Evolutionary conservation across 495 filamentous ascomycete species (phyloP).

Genomic region (Talaromyces ruber): DNA sequence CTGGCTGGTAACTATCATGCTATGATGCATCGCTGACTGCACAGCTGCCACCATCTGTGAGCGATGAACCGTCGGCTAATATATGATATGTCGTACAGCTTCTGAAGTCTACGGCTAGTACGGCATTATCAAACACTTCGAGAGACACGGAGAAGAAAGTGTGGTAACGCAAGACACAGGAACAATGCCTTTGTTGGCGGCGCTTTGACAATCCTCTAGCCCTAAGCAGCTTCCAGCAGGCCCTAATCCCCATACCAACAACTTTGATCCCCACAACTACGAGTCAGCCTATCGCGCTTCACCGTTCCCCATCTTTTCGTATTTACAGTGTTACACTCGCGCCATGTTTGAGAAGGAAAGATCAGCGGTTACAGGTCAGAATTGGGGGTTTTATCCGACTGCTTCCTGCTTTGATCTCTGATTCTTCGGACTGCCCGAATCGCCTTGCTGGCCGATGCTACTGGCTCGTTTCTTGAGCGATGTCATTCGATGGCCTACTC

Average conservation of each 20-base stretch:
- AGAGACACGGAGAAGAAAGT: not conserved
- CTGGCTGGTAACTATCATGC: too few relatives aligned
- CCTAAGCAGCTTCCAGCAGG: not conserved
- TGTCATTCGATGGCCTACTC: not conserved
- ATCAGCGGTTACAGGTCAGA: not conserved
- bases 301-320: not conserved
- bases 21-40: not conserved
- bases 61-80: not conserved
- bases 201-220: not conserved
- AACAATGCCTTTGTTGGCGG: not conserved
- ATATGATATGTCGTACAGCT: not conserved
- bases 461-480: not conserved
- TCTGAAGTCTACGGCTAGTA: not conserved
- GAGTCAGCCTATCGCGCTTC: not conserved
- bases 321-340: not conserved
- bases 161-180: not conserved
- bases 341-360: not conserved
- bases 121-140: not conserved
- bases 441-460: not conserved
- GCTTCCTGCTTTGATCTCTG: not conserved
- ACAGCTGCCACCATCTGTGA: not conserved
- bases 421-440: not conserved
- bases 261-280: not conserved
- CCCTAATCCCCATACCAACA: not conserved
- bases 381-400: not conserved